These are phyloP conservation scores for Zalaria sp. DNA, from an alignment of 2,329 filamentous ascomycete species.

Conservation along the genomic window DNA sequence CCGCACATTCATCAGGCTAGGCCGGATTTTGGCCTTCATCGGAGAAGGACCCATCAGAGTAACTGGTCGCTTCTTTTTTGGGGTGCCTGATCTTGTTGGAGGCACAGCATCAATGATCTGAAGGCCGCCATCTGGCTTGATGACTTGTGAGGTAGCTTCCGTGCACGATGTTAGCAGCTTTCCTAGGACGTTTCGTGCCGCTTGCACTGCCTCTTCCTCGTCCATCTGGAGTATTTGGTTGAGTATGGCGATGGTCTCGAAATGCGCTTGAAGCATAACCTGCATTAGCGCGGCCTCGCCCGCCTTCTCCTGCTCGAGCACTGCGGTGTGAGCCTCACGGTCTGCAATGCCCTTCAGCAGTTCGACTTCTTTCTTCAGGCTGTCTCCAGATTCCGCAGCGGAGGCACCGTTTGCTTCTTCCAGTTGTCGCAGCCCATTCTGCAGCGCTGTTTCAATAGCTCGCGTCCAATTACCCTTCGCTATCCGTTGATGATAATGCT, in stretches of 20 bases:
- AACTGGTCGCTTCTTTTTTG: slow-evolving; percentile 50
- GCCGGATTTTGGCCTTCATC: slow-evolving; percentile 28
- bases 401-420: slow-evolving; percentile 50
- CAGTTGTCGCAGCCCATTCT: slow-evolving; percentile 70
- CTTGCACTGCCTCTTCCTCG: slow-evolving; percentile 67
- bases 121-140: slow-evolving; percentile 72
- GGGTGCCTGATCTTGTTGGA: slow-evolving; percentile 58
- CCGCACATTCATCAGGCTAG: slow-evolving; percentile 16
- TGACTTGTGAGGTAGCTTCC: slow-evolving; percentile 62
- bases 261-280: slow-evolving; percentile 74
- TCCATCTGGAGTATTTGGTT: slow-evolving; percentile 69
- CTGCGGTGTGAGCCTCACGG: slow-evolving; percentile 60
- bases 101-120: slow-evolving; percentile 51
- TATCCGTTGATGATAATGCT: slow-evolving; percentile 78
- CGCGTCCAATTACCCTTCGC: slow-evolving; percentile 77
- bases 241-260: slow-evolving; percentile 77
- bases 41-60: slow-evolving; percentile 33
- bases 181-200: slow-evolving; percentile 63
- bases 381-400: slow-evolving; percentile 48
- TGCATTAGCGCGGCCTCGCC: slow-evolving; percentile 69
- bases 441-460: slow-evolving; percentile 71
- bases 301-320: slow-evolving; percentile 71
- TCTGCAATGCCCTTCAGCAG: slow-evolving; percentile 71
- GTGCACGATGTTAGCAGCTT: slow-evolving; percentile 67
- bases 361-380: slow-evolving; percentile 68